Conservation (phyloP, 768 basidiomycete genomes). For the Boletales sp. region DNA sequence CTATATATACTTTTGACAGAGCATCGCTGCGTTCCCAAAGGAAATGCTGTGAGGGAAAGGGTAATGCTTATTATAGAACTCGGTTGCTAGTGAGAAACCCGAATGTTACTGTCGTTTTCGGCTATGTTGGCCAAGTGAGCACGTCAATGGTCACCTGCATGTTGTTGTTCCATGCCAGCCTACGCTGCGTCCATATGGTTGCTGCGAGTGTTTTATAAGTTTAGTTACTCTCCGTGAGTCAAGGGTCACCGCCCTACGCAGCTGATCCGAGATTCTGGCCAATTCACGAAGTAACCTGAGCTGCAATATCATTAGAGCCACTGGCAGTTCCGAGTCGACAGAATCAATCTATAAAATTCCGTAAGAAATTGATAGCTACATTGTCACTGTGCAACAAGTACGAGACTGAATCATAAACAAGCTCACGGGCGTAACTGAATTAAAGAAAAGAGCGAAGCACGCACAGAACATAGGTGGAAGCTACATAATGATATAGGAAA, state of each 20-base stretch:
- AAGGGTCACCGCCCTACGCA: no score
- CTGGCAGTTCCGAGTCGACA: no score
- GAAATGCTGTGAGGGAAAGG: background rate
- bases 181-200: no score
- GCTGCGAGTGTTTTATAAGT: no score
- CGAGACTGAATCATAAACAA: slow-evolving; percentile 11
- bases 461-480: background rate
- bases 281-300: no score
- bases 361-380: slow-evolving; percentile 1
- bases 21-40: background rate
- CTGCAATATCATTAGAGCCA: no score
- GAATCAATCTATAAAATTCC: background rate
- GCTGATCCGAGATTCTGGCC: no score
- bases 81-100: slow-evolving; percentile 3
- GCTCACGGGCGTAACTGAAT: slow-evolving; percentile 6
- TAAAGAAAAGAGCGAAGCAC: slow-evolving; percentile 12
- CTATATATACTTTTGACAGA: slow-evolving; percentile 8
- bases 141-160: background rate
- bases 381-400: slow-evolving; percentile 1
- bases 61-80: no score
- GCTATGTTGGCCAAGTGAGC: no score
- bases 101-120: no score
- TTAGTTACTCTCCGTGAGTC: no score
- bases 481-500: slow-evolving; percentile 6
- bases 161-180: no score